Evolutionary conservation across 2,329 filamentous ascomycete genomes (phyloP).

Genomic region (Lachnellula arida): DNA sequence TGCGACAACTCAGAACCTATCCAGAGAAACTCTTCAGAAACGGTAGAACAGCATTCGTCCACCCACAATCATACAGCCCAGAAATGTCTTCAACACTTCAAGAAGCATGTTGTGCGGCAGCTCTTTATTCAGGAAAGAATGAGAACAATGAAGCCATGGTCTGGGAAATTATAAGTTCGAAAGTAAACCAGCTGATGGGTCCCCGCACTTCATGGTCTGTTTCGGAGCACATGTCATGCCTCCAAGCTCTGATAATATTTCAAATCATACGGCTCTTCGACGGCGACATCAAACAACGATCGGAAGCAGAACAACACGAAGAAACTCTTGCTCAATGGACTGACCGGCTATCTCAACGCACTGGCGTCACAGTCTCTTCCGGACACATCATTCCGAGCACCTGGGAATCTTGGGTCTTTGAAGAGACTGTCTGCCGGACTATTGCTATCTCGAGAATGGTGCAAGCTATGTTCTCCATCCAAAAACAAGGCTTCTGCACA

Average conservation of each 20-base stretch:
- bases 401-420: slow-evolving; percentile 26
- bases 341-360: slow-evolving; percentile 12
- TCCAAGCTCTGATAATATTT: slow-evolving; percentile 28
- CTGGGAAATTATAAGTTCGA: slow-evolving; percentile 10
- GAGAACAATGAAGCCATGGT: slow-evolving; percentile 9
- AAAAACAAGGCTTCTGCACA: slow-evolving; percentile 14
- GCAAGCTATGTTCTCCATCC: slow-evolving; percentile 12
- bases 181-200: slow-evolving; percentile 1
- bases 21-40: slow-evolving; percentile 6
- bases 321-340: slow-evolving; percentile 24
- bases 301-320: slow-evolving; percentile 23
- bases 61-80: slow-evolving; percentile 6
- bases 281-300: slow-evolving; percentile 25
- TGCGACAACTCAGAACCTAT: slow-evolving; percentile 11
- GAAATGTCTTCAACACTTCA: slow-evolving; percentile 6
- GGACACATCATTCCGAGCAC: background rate
- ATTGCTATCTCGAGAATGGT: slow-evolving; percentile 12
- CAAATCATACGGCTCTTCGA: slow-evolving; percentile 32
- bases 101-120: slow-evolving; percentile 9
- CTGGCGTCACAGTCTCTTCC: background rate
- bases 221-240: slow-evolving; percentile 8
- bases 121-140: slow-evolving; percentile 12
- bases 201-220: slow-evolving; percentile 4
- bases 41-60: slow-evolving; percentile 12
- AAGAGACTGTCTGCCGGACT: slow-evolving; percentile 29